Evolutionary conservation across 495 filamentous ascomycete genomes (phyloP), one percentile per base, ranked within the genome.

Genomic region (Neurospora pannonica): DNA sequence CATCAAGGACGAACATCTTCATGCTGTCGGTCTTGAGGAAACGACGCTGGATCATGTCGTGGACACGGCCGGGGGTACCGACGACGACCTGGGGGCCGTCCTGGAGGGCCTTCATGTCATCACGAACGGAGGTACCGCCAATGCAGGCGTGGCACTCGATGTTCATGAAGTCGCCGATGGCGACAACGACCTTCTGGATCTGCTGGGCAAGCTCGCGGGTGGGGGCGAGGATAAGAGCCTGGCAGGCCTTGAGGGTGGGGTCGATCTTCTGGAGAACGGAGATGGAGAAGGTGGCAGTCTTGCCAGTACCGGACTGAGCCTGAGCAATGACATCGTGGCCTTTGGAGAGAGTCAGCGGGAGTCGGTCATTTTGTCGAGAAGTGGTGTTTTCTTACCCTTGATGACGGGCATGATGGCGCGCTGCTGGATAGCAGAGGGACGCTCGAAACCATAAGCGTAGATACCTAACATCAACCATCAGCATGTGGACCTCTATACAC

Each of bases 371-470:
- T 75, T 67, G 42, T 37, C 67, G 71, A 71, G 31, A 71, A 48
- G 17, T 19, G 34, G 24, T 37, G 4, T 46, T n/a, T 38, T 88
- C 93, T 82, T 88, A 98, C 96, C 96, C 89, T 98, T 97, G 89
- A 98, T 97, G 82, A 99, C 95, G 76, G 95, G 96, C 92, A 98
- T 96, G 85, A 99, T 99, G 77, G 96, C 96, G 80, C 97, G 95
- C 90, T 97, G 94, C 91, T 99, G 96, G 76, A 99, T 98, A 84
- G 96, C 97, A 87, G 96, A 99, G 43, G 96, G 96, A 76, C 95
- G 93, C 89, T 99, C 96, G 86, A 97, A 99, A 90, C 96, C 96
- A 82, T 99, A 99, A 79, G 96, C 96, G 85, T 99, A 99, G 85
- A 99, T 93, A 89, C 96, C 94, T 97, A 70, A 13, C 24, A 71